Percentiles rank a stretch among this genome's conserved stretches.
Evolutionary conservation across 768 basidiomycete genomes (phyloP).

Genomic region (Russula compacta): DNA sequence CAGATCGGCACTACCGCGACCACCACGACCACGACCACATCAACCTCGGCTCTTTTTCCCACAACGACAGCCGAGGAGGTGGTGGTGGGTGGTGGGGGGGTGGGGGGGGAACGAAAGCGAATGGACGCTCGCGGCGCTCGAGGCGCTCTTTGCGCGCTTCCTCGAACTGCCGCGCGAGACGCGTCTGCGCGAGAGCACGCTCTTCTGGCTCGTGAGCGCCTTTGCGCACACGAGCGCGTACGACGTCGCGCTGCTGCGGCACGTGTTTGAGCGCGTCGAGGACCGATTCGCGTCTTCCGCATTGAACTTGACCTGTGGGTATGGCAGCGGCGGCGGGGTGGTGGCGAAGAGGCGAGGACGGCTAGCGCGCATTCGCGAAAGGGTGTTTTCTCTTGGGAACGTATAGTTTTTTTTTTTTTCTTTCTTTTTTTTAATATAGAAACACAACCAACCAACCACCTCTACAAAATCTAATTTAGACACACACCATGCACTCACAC

Average conservation of each 20-base stretch:
- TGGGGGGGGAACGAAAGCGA: background rate
- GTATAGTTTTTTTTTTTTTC: too few relatives aligned
- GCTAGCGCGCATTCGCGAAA: slow-evolving; percentile 35
- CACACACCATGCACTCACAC: too few relatives aligned
- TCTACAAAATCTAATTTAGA: too few relatives aligned
- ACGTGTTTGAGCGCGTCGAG: slow-evolving; percentile 50
- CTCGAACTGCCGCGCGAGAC: slow-evolving; percentile 41
- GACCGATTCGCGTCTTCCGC: slow-evolving; percentile 32
- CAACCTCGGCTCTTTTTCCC: background rate
- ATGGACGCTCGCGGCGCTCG: slow-evolving; percentile 55
- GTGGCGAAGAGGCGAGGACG: slow-evolving; percentile 27
- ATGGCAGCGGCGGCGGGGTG: slow-evolving; percentile 23
- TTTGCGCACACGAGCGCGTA: slow-evolving; percentile 51
- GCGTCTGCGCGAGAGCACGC: slow-evolving; percentile 35
- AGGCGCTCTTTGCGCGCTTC: slow-evolving; percentile 52
- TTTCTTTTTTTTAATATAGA: too few relatives aligned
- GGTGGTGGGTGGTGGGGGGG: too few relatives aligned
- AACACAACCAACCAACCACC: too few relatives aligned
- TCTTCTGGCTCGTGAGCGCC: slow-evolving; percentile 64
- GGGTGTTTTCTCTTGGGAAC: slow-evolving; percentile 26
- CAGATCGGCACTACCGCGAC: too few relatives aligned
- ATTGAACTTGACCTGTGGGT: slow-evolving; percentile 22
- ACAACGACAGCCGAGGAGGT: background rate
- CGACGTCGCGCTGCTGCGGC: slow-evolving; percentile 41
- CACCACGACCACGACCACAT: background rate